These are phyloP conservation scores for Adansonia rubrostipa DNA, from an alignment of 441 rosid genomes.

Conservation along the genomic window DNA sequence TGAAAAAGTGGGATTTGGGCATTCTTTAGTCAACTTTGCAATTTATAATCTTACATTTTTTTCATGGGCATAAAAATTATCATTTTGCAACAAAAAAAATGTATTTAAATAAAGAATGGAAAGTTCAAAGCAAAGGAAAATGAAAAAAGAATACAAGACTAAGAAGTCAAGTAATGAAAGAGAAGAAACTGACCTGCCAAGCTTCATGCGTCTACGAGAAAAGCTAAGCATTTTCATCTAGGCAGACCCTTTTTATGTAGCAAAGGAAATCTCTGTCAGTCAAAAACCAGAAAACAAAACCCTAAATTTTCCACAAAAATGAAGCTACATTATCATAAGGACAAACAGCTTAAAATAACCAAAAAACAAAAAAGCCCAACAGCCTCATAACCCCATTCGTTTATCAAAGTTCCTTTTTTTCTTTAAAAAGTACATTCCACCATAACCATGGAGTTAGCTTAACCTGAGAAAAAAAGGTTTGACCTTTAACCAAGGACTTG, in stretches of 20 bases:
- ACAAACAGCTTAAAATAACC: constrained; percentile 30
- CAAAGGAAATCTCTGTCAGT: constrained; percentile 12
- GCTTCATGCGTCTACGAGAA: constrained; percentile 84
- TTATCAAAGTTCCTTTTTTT: background rate
- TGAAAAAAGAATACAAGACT: background rate
- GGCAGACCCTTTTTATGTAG: constrained; percentile 4
- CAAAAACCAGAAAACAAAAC: constrained; percentile 32
- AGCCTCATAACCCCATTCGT: background rate
- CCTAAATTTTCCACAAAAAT: constrained; percentile 38
- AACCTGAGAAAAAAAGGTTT: background rate
- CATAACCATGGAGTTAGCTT: constrained; percentile 3
- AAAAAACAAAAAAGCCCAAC: background rate
- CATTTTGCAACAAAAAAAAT: background rate
- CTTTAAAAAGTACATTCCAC: background rate
- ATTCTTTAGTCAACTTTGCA: background rate
- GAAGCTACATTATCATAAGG: constrained; percentile 40
- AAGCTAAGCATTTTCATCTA: constrained; percentile 70
- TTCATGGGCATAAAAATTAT: background rate
- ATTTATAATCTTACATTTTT: background rate
- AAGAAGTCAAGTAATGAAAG: background rate
- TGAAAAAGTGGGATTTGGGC: constrained; percentile 6
- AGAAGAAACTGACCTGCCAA: constrained; percentile 69
- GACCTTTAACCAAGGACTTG: constrained; percentile 15
- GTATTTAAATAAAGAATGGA: background rate
- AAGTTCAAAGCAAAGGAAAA: background rate